A percentile compares a stretch with the other conserved stretches of the same genome.
These are phyloP conservation scores for Gossypium bickii DNA, from an alignment of 345 rosid genomes.

Conservation along the genomic window DNA sequence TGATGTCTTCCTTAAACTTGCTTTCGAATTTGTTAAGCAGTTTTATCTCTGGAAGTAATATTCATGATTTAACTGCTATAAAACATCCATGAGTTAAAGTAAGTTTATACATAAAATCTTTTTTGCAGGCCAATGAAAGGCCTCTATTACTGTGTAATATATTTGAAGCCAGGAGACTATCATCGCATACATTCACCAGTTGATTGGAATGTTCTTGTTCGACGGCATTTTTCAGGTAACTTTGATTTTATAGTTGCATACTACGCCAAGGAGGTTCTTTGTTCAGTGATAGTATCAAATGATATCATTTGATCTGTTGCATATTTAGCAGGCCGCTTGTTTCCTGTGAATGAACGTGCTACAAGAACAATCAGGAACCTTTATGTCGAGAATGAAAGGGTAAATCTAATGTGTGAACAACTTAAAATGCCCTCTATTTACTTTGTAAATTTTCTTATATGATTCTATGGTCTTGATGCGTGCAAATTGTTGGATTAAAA, in stretches of 20 bases:
- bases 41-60: neutral
- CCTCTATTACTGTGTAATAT: conserved; percentile 92
- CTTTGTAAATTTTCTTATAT: neutral
- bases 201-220: conserved; percentile 79
- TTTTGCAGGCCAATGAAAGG: conserved; percentile 75
- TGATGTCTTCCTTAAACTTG: neutral
- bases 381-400: conserved; percentile 95
- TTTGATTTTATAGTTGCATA: conserved; percentile 7
- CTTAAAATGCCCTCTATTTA: neutral
- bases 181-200: conserved; percentile 92
- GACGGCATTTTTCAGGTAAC: conserved; percentile 90
- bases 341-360: conserved; percentile 86
- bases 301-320: conserved; percentile 1
- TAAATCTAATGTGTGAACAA: conserved; percentile 25
- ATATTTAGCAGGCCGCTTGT: conserved; percentile 51
- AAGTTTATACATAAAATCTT: conserved; percentile 4
- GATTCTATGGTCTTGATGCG: neutral
- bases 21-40: neutral
- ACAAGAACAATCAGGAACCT: conserved; percentile 82
- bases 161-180: conserved; percentile 87
- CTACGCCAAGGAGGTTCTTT: neutral
- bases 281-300: neutral
- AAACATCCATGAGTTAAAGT: neutral
- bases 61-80: conserved; percentile 4
- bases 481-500: neutral